Evolutionary conservation across 371 early-diverging fungal species (phyloP).

Genomic region (Mortierella sp.): DNA sequence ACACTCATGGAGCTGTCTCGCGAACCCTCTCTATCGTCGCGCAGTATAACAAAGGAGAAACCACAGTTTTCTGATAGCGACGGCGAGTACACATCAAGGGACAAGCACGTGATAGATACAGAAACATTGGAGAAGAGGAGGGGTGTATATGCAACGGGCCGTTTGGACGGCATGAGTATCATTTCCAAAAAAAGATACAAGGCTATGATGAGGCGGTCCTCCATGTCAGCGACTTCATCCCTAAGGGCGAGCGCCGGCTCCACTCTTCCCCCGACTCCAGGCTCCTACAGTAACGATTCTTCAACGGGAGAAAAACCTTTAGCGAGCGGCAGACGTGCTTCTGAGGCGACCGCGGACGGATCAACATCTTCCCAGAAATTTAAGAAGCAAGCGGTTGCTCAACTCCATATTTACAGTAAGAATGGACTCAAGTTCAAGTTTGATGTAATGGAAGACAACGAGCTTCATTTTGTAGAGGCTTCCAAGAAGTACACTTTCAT

Average conservation of each 20-base stretch:
- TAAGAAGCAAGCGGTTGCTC: conserved; percentile 45
- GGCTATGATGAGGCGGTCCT: conserved; percentile 20
- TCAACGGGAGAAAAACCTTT: neutral
- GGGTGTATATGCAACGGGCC: conserved; percentile 47
- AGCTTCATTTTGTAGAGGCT: conserved; percentile 52
- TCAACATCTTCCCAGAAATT: conserved; percentile 19
- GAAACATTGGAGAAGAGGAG: conserved; percentile 19
- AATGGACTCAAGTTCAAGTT: conserved; percentile 57
- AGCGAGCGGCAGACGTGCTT: conserved; percentile 8
- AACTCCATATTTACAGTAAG: conserved; percentile 50
- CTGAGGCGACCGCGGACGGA: conserved; percentile 9
- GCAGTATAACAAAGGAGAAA: neutral
- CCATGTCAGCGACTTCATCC: conserved; percentile 1
- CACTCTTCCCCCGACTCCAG: neutral
- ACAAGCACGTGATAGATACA: conserved; percentile 34
- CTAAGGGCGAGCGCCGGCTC: conserved; percentile 10
- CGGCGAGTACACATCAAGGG: conserved; percentile 44
- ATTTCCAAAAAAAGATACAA: conserved; percentile 36
- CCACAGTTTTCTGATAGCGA: conserved; percentile 35
- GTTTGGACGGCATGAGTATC: conserved; percentile 33
- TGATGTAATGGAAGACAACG: conserved; percentile 54
- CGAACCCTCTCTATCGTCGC: conserved; percentile 1
- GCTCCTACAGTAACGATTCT: neutral
- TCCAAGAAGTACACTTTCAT: conserved; percentile 55
- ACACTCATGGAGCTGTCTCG: conserved; percentile 21